Base-by-base conservation (phyloP, 2,329 filamentous ascomycete genomes). In the Neofusicoccum umdonicola region DNA sequence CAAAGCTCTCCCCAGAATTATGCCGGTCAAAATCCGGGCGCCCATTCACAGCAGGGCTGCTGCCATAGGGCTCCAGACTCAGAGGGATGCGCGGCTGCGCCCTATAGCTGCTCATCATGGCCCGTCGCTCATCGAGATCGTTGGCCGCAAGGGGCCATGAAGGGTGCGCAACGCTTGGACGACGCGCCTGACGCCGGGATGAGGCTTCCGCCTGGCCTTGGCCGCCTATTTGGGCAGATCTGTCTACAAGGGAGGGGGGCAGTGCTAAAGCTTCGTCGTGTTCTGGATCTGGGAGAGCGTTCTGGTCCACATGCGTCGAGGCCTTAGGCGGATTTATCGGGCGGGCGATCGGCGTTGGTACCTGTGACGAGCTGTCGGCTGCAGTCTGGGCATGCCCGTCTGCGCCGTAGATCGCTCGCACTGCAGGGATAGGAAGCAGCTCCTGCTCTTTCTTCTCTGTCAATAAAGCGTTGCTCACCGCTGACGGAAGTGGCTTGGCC, bases 1-100 rank as follows among this genome's bases (percentile, higher is more conserved):
- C 78, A 68, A 88, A 88, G 71, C 85, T 88, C 67, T 88, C 86
- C 6, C 82, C 81, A 27, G 85, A 88, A 68, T 87, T 82, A 69
- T 86, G 84, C 41, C 84, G 81, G 57, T 79, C 71, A 67, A 82
- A 69, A 13, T 72, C 69, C 37, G 72, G 76, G 22, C 75, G 74
- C 15, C 73, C 73, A 63, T 69, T 77, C 77, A 68, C 70, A 68
- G 62, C 75, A 69, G 68, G 70, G 70, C 66, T 75, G 72, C 66
- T 75, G 72, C 68, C 70, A 72, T 80, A 75, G 54, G 75, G 74
- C 62, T 84, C 83, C 52, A 85, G 76, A 27, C 77, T 81, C 51
- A 86, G 73, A 13, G 83, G 75, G 48, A 79, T 81, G 52, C 83
- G 83, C 12, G 82, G 81, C 60, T 78, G 77, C 9, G 78, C 76